These are phyloP conservation scores for Thielaviopsis euricoi DNA, from an alignment of 2,329 filamentous ascomycete species.

Conservation along the genomic window DNA sequence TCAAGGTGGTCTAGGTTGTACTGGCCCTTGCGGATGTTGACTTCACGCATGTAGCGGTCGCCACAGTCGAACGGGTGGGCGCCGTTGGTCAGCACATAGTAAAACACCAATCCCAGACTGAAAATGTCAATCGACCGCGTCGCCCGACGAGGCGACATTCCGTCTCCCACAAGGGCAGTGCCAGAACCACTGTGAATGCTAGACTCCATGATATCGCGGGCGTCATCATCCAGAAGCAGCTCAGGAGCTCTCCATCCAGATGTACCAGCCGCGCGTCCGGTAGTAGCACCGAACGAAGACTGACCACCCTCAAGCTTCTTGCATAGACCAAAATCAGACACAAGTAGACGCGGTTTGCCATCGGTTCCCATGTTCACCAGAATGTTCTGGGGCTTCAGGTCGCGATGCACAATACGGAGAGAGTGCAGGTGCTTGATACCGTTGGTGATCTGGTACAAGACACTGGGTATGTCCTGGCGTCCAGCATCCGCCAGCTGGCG, in stretches of 20 bases:
- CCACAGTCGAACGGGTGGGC: constrained; percentile 88
- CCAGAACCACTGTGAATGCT: constrained; percentile 34
- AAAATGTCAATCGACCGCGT: constrained; percentile 97
- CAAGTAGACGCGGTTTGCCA: constrained; percentile 65
- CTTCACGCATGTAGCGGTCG: constrained; percentile 86
- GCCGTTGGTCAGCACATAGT: constrained; percentile 90
- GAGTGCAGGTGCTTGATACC: constrained; percentile 81
- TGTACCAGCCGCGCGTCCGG: constrained; percentile 81
- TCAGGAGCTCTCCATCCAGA: constrained; percentile 95
- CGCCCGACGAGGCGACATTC: constrained; percentile 43
- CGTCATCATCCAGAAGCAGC: constrained; percentile 66
- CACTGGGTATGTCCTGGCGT: constrained; percentile 58
- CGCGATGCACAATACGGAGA: constrained; percentile 87
- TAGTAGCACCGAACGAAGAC: constrained; percentile 87
- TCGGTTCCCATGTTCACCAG: constrained; percentile 61
- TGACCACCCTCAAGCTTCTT: constrained; percentile 93
- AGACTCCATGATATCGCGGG: constrained; percentile 20
- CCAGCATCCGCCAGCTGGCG: constrained; percentile 54
- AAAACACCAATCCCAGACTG: constrained; percentile 93
- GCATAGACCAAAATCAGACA: constrained; percentile 94
- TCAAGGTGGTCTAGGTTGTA: constrained; percentile 57
- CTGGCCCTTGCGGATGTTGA: constrained; percentile 87
- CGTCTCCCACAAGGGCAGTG: constrained; percentile 35
- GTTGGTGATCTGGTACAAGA: constrained; percentile 77
- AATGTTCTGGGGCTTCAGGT: constrained; percentile 96